phyloP scores from a whole-genome alignment of 2,329 filamentous ascomycete genomes.

The Kalmusia sp. region DNA sequence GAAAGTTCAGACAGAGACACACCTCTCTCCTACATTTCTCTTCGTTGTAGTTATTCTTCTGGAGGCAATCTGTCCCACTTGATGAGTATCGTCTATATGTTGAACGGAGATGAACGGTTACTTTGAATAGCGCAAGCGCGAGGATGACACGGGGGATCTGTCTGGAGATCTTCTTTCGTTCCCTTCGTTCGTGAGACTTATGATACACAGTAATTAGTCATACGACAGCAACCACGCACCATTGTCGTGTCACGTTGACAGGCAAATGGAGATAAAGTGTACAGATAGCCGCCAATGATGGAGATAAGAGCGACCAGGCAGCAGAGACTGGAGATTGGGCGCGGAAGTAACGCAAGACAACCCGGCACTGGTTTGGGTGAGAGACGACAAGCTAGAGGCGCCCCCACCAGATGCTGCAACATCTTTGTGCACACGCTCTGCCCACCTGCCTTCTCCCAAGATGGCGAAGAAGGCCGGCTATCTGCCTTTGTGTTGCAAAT shows the following conservation, averaged over 20 bases:
- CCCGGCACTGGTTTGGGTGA: not conserved
- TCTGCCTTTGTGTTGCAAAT: no score
- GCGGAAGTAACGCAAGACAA: not conserved
- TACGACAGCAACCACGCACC: constrained; percentile 39
- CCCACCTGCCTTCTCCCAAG: no score
- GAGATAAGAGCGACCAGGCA: not conserved
- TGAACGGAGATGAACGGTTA: constrained; percentile 44
- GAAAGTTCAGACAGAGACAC: not conserved
- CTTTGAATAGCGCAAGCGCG: constrained; percentile 92
- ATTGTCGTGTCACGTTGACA: constrained; percentile 30
- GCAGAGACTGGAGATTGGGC: not conserved
- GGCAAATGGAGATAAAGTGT: not conserved
- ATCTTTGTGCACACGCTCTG: no score
- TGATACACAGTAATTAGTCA: constrained; percentile 2
- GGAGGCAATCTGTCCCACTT: constrained; percentile 72
- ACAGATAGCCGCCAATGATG: not conserved
- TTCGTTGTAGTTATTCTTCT: constrained; percentile 85
- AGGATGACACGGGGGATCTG: constrained; percentile 83
- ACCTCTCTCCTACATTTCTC: constrained; percentile 74
- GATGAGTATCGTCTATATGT: constrained; percentile 9
- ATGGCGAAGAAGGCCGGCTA: no score
- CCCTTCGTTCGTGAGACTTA: constrained; percentile 42
- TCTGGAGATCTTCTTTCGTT: constrained; percentile 74
- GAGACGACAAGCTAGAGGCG: not conserved
- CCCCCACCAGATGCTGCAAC: no score